These are phyloP conservation scores for Akanthomyces uredinophilus DNA, from an alignment of 2,329 filamentous ascomycete species.

Conservation along the genomic window DNA sequence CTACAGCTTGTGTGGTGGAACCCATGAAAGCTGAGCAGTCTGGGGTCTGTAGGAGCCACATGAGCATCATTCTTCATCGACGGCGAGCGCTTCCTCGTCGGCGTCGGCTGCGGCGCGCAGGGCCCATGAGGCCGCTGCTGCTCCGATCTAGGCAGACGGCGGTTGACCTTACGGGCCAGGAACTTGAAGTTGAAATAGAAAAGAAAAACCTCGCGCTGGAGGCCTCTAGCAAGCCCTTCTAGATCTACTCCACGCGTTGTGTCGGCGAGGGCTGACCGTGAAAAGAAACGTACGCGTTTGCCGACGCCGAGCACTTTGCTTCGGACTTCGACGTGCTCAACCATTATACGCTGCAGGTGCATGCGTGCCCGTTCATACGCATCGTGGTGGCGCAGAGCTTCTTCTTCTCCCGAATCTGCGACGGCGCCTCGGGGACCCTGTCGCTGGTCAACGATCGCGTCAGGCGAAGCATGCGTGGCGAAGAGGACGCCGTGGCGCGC, in stretches of 20 bases:
- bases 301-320: conserved; percentile 6
- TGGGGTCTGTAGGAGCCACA: background rate
- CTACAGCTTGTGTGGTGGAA: background rate
- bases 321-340: conserved; percentile 6
- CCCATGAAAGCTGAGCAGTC: background rate
- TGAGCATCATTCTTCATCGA: background rate
- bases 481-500: background rate
- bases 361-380: background rate
- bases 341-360: conserved; percentile 11
- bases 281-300: conserved; percentile 9
- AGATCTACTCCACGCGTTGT: conserved; percentile 5
- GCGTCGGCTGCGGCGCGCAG: conserved; percentile 1
- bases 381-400: conserved; percentile 5
- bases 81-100: background rate
- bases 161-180: background rate
- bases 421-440: background rate
- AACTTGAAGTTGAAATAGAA: background rate
- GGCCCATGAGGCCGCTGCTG: background rate
- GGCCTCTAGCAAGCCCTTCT: background rate
- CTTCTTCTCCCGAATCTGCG: background rate
- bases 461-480: background rate
- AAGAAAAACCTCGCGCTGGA: background rate
- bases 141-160: background rate
- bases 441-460: background rate
- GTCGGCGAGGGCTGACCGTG: background rate